Evolutionary conservation across 2,329 filamentous ascomycete species (phyloP).

Genomic region (Thielaviopsis euricoi): DNA sequence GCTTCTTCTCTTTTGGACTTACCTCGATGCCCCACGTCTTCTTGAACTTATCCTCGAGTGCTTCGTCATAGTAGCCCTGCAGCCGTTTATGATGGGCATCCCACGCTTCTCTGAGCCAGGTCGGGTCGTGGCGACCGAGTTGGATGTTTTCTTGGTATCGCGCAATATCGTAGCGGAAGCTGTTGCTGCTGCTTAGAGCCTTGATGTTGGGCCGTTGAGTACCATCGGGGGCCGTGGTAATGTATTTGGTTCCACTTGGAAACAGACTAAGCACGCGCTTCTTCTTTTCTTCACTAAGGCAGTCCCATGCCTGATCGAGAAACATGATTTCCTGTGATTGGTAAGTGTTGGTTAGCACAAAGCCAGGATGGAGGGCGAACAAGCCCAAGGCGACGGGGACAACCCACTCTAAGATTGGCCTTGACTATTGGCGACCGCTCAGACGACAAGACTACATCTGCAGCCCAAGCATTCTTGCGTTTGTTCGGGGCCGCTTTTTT

Average conservation of each 20-base stretch:
- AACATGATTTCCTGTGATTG: conserved; percentile 6
- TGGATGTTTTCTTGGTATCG: conserved; percentile 29
- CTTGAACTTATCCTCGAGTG: conserved; percentile 27
- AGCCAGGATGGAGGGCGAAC: neutral
- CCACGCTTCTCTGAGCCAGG: conserved; percentile 37
- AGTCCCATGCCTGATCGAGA: conserved; percentile 6
- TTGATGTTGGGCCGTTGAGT: conserved; percentile 25
- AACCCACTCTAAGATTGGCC: conserved; percentile 7
- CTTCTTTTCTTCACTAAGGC: neutral
- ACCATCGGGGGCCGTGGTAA: conserved; percentile 21
- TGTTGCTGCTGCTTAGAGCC: conserved; percentile 29
- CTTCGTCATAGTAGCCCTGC: conserved; percentile 33
- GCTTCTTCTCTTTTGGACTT: neutral
- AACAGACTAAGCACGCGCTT: conserved; percentile 2
- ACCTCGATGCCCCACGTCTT: conserved; percentile 25
- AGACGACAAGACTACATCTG: conserved; percentile 2
- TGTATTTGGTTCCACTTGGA: conserved; percentile 15
- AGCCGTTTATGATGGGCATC: conserved; percentile 31
- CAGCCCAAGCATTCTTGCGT: conserved; percentile 5
- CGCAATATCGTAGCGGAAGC: conserved; percentile 30
- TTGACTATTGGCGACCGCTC: conserved; percentile 6
- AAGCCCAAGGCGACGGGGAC: too few species aligned
- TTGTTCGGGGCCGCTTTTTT: neutral
- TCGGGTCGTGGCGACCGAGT: conserved; percentile 32
- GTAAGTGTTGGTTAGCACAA: neutral